Conservation (phyloP, 495 filamentous ascomycete species). For the Aspergillus asperescens region DNA sequence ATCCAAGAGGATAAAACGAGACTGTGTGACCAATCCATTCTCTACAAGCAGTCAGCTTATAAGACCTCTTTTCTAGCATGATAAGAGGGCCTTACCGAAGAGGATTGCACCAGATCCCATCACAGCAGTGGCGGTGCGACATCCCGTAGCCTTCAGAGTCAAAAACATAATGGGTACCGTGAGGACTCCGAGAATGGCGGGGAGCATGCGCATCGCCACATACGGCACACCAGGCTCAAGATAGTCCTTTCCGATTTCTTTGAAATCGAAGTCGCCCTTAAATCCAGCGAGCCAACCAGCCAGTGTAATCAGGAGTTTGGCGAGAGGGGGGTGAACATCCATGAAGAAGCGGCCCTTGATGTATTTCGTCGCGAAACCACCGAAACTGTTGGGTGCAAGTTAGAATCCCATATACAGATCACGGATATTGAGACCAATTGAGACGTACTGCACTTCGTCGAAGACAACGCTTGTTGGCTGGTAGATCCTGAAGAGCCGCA, state of each 20-base stretch:
- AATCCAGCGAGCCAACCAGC: constrained; percentile 95
- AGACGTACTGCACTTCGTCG: constrained; percentile 93
- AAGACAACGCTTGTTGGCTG: constrained; percentile 96
- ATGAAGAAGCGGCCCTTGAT: constrained; percentile 99
- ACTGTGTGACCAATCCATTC: constrained; percentile 91
- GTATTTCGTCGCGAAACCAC: constrained; percentile 95
- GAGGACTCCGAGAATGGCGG: constrained; percentile 79
- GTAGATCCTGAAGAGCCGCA: constrained; percentile 92
- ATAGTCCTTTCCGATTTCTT: constrained; percentile 99
- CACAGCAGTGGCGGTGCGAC: constrained; percentile 73
- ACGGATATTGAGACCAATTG: not conserved
- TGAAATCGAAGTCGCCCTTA: constrained; percentile 94
- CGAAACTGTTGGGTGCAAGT: constrained; percentile 59
- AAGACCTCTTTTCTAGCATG: not conserved
- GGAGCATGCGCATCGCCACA: constrained; percentile 93
- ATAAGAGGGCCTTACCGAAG: constrained; percentile 59
- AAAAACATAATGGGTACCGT: constrained; percentile 90
- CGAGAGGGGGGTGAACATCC: constrained; percentile 97
- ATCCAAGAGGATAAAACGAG: constrained; percentile 90
- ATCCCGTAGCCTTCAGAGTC: constrained; percentile 86
- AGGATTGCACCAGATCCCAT: constrained; percentile 82
- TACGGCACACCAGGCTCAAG: constrained; percentile 91
- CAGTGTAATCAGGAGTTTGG: constrained; percentile 90
- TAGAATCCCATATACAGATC: constrained; percentile 7
- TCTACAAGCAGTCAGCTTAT: constrained; percentile 47